Base-by-base conservation (phyloP, 495 filamentous ascomycete species). In the Cudoniella acicularis region DNA sequence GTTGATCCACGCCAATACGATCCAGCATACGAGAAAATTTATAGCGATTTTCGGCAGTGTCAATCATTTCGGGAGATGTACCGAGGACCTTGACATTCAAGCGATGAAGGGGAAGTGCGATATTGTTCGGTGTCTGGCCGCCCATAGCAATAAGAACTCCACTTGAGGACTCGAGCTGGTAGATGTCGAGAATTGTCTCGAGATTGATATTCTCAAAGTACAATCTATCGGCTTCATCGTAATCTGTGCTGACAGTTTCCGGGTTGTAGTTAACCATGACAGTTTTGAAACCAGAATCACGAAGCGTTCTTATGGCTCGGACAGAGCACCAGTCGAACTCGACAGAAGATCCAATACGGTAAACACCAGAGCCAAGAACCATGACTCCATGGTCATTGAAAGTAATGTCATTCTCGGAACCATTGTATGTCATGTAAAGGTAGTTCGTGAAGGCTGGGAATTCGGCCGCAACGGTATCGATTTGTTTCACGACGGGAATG, bases 301-400 rank as follows among this genome's bases (percentile, higher is more conserved):
- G 86, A 24, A 98, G 85, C 8, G 94, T 98, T 56, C 94, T 87
- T 57, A 98, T 93, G 3, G 93, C 91, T 52, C 93, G 82, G 30
- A 98, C 94, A n/a, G 94, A 96, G 70, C 94, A 98, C 94, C 94
- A 98, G 71, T 98, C 94, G 70, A 98, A 98, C 69, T 98, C 94
- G 52, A 98, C 94, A 0, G 92, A 96, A 0, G 92, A 96, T 48
- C 94, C 94, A 65, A 98, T 98, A 62, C 94, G 84, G 76, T 98
- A 98, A 20, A 98, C 94, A 70, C 94, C 94, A 16, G 94, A 98
- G 13, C 94, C 94, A 20, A 98, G 78, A 6, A 98, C 94, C 92
- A 98, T 98, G 23, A 86, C 60, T 36, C 94, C 94, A 57, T 90
- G 84, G 66, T 98, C 94, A 25, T 90, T 77, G 62, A 98, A 97